These are phyloP conservation scores for Lachancea lanzarotensis DNA, from an alignment of 805 yeast species.

Conservation along the genomic window DNA sequence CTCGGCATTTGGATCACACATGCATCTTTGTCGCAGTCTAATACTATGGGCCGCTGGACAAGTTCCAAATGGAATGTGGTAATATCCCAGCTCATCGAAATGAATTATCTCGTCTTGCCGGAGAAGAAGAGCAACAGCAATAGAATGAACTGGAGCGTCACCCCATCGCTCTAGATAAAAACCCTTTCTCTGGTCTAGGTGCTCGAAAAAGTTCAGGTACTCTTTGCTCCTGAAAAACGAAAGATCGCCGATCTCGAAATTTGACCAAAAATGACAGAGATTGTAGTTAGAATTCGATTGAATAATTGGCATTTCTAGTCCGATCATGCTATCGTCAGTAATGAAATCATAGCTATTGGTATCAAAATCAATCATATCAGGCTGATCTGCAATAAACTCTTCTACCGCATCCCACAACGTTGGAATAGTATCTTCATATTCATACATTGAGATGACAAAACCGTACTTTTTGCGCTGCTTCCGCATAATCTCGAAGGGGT, in stretches of 20 bases:
- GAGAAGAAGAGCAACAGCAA: slow-evolving; percentile 57
- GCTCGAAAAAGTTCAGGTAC: slow-evolving; percentile 55
- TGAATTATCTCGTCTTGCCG: slow-evolving; percentile 59
- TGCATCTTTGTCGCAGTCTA: slow-evolving; percentile 52
- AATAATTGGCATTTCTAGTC: slow-evolving; percentile 37
- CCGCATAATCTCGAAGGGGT: slow-evolving; percentile 77
- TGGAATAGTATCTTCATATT: slow-evolving; percentile 78
- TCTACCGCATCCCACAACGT: slow-evolving; percentile 72
- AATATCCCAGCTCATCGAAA: slow-evolving; percentile 77
- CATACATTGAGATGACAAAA: slow-evolving; percentile 76
- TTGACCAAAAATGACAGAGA: slow-evolving; percentile 83
- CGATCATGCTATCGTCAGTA: slow-evolving; percentile 47
- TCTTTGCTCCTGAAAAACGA: slow-evolving; percentile 63
- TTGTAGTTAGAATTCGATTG: slow-evolving; percentile 54
- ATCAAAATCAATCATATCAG: slow-evolving; percentile 33
- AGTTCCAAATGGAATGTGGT: slow-evolving; percentile 60
- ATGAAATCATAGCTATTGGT: slow-evolving; percentile 34
- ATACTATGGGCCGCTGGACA: slow-evolving; percentile 50
- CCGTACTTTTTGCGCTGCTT: slow-evolving; percentile 76
- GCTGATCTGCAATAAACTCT: slow-evolving; percentile 57
- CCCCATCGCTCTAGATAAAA: slow-evolving; percentile 92
- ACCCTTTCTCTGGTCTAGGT: slow-evolving; percentile 62
- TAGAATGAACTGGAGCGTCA: slow-evolving; percentile 85
- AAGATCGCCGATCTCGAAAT: slow-evolving; percentile 71
- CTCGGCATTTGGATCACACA: slow-evolving; percentile 46